Percentiles rank a stretch among this genome's conserved stretches.
phyloP scores from a whole-genome alignment of 2,329 filamentous ascomycete genomes.

The Alternaria postmessia region DNA sequence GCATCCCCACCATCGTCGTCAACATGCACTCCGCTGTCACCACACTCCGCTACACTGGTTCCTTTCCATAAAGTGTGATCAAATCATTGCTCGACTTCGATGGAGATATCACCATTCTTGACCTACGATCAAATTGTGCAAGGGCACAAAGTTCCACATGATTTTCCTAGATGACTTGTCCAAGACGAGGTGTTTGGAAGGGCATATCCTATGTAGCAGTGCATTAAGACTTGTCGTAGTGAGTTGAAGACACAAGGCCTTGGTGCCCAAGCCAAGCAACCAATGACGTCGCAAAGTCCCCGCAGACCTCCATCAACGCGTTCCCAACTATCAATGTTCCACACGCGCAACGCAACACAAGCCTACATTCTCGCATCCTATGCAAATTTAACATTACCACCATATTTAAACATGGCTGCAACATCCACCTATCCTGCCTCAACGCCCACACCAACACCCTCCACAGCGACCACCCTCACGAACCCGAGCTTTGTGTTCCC shows the following conservation, averaged over 20 bases:
- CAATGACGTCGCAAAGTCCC: conserved; percentile 31
- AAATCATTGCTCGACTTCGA: background rate
- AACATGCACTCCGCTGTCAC: too few species aligned
- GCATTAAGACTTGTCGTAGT: background rate
- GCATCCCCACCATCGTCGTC: too few species aligned
- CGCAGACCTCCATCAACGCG: conserved; percentile 20
- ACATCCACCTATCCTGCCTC: conserved; percentile 17
- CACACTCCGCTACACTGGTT: background rate
- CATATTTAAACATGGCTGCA: conserved; percentile 20
- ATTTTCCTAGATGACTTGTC: background rate
- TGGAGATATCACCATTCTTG: background rate
- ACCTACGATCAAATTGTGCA: background rate
- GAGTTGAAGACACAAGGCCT: background rate
- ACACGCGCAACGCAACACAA: background rate
- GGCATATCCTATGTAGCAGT: background rate
- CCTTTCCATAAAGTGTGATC: background rate
- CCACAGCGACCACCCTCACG: conserved; percentile 14
- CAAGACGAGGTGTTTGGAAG: background rate
- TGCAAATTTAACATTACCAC: too few species aligned
- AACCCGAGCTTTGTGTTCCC: conserved; percentile 51
- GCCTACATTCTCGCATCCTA: background rate
- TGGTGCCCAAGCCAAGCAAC: conserved; percentile 12
- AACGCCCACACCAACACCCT: conserved; percentile 12
- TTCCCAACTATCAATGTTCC: background rate
- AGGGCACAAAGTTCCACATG: background rate